Conservation (phyloP, 2,329 filamentous ascomycete genomes). For the Metarhizium humberi region DNA sequence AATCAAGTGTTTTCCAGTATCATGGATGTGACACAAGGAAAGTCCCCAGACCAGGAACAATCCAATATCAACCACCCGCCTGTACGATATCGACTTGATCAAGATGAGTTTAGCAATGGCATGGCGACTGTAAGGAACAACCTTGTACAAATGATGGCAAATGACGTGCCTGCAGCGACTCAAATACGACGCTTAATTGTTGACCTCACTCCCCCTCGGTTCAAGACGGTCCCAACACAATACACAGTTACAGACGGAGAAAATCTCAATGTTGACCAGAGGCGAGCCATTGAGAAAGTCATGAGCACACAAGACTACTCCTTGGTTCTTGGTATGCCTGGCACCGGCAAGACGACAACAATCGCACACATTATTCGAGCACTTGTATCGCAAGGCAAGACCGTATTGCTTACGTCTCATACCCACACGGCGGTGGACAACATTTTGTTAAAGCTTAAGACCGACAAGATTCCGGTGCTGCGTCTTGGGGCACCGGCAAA, state of each 20-base stretch:
- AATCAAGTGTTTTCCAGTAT: constrained; percentile 89
- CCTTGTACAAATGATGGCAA: constrained; percentile 82
- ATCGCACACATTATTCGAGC: constrained; percentile 96
- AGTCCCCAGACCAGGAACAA: constrained; percentile 40
- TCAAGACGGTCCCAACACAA: constrained; percentile 56
- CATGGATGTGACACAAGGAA: constrained; percentile 66
- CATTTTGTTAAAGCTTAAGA: constrained; percentile 82
- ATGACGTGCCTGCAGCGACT: constrained; percentile 59
- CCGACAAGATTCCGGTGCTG: constrained; percentile 68
- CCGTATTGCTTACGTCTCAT: constrained; percentile 86
- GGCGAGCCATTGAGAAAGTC: constrained; percentile 80
- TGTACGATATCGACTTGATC: constrained; percentile 77
- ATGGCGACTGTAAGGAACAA: constrained; percentile 95
- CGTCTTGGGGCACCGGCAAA: constrained; percentile 81
- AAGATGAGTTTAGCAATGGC: constrained; percentile 96
- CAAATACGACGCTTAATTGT: constrained; percentile 74
- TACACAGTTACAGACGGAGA: constrained; percentile 53
- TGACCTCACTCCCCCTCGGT: constrained; percentile 63
- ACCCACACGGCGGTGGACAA: constrained; percentile 98
- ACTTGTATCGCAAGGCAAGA: constrained; percentile 80
- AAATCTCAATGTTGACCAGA: constrained; percentile 79
- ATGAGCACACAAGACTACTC: constrained; percentile 95
- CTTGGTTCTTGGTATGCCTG: constrained; percentile 95
- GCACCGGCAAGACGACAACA: constrained; percentile 95
- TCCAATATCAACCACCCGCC: constrained; percentile 43